Base-by-base conservation (phyloP, 805 yeast genomes). In the Schizosaccharomyces lindneri region DNA sequence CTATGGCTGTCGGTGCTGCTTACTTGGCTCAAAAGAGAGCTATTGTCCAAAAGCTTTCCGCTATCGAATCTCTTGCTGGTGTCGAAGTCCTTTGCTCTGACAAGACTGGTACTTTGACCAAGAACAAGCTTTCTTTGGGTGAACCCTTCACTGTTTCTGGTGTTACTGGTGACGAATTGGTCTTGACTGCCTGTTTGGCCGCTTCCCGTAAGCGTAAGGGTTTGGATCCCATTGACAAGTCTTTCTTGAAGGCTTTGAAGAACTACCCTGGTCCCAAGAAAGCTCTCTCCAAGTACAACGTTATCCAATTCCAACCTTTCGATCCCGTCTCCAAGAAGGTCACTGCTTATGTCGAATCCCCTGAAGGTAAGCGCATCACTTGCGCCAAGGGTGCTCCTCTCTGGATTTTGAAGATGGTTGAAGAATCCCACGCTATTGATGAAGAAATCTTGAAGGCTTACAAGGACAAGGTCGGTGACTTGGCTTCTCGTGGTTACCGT, bases 1-100 rank as follows among this genome's bases (percentile, higher is more conserved):
- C 96, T 74, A 87, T 88, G 96, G 97, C 97, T 75, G 97, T 89
- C 76, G 97, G 97, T 83, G 97, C 96, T 75, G 95, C 96, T 73
- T 87, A 88, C 84, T 79, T 88, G 73, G 96, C 96, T 71, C 86
- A 87, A 82, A 88, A 87, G 78, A 87, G 87, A 78, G 96, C 96
- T 69, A 88, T 88, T 80, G 97, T 88, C 70, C 96, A 88, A 78
- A 88, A 88, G 75, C 80, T 88, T 72, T 85, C 95, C 74, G 96
- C 96, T 68, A 88, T 88, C 78, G 97, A 88, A 78, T 88, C 95
- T 66, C 79, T 88, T 69, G 97, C 95, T 67, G 95, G 95, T 83
- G 96, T 88, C 72, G 95, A 89, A 78, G 87, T 88, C 76, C 81
- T 88, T 75, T 88, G 97, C 83, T 88, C 96, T 70, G 97, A 88